Evolutionary conservation across 148 eudicot genomes (phyloP).

Genomic region (Chenopodium quinoa): DNA sequence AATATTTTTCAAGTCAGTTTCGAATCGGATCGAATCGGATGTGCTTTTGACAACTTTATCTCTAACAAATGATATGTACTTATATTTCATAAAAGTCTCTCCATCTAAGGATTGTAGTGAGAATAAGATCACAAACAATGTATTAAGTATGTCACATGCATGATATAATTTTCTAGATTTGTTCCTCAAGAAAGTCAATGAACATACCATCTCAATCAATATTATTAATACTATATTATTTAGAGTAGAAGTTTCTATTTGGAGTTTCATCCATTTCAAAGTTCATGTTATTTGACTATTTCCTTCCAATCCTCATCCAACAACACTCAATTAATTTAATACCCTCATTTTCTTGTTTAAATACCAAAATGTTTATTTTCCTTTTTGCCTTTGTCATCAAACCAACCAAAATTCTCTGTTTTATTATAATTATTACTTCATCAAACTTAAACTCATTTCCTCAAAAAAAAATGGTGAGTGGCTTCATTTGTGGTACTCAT

Average conservation of each 20-base stretch:
- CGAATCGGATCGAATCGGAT: too few species aligned
- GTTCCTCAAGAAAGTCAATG: neutral
- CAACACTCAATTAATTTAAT: neutral
- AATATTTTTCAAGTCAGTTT: too few species aligned
- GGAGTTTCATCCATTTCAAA: neutral
- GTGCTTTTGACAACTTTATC: too few species aligned
- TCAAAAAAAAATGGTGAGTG: conserved; percentile 25
- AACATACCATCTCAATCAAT: neutral
- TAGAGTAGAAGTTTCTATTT: neutral
- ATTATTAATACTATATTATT: too few species aligned
- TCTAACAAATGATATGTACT: too few species aligned
- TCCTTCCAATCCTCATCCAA: neutral
- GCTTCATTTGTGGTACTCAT: conserved; percentile 34
- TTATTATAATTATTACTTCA: too few species aligned
- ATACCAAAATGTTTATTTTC: neutral
- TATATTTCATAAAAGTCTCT: too few species aligned
- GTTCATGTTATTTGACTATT: conserved; percentile 18
- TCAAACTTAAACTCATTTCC: neutral
- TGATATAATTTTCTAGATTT: neutral
- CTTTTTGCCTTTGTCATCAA: neutral
- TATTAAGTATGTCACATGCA: neutral
- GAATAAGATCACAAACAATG: neutral
- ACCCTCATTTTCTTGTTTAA: neutral
- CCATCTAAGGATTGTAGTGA: too few species aligned
- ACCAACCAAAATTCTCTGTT: neutral